phyloP scores from a whole-genome alignment of 805 yeast genomes.

The Babjeviella inositovora region DNA sequence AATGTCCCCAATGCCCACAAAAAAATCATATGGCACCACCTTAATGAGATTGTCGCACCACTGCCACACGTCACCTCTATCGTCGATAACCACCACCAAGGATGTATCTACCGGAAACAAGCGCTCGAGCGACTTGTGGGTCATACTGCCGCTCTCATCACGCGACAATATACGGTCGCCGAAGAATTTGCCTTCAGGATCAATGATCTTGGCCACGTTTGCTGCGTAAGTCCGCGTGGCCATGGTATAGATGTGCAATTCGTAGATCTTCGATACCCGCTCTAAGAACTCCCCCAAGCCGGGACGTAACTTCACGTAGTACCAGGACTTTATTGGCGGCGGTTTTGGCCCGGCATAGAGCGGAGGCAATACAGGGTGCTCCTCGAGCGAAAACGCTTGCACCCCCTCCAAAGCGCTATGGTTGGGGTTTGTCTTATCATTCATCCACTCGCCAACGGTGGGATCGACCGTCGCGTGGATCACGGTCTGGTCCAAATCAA shows the following conservation, averaged over 20 bases:
- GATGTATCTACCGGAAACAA: constrained; percentile 92
- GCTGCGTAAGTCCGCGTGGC: constrained; percentile 91
- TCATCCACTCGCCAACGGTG: constrained; percentile 92
- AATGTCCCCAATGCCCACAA: constrained; percentile 95
- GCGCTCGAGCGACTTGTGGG: constrained; percentile 77
- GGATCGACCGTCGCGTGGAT: constrained; percentile 98
- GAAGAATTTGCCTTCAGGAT: constrained; percentile 74
- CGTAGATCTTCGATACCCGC: constrained; percentile 49
- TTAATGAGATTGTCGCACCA: constrained; percentile 88
- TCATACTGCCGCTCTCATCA: constrained; percentile 87
- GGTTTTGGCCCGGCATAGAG: constrained; percentile 45
- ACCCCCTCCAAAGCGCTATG: constrained; percentile 78
- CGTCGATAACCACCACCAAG: constrained; percentile 93
- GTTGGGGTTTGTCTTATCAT: constrained; percentile 73
- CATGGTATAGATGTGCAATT: constrained; percentile 94
- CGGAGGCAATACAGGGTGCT: constrained; percentile 45
- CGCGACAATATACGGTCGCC: constrained; percentile 86
- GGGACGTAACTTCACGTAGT: constrained; percentile 85
- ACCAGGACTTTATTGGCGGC: constrained; percentile 56
- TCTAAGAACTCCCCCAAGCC: constrained; percentile 65
- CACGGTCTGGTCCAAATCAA: constrained; percentile 93
- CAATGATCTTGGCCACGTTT: constrained; percentile 79
- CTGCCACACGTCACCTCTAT: constrained; percentile 97
- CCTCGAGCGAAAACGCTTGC: constrained; percentile 58
- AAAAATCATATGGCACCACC: constrained; percentile 90